Evolutionary conservation across 495 filamentous ascomycete species (phyloP).

Genomic region (Daldinia decipiens): DNA sequence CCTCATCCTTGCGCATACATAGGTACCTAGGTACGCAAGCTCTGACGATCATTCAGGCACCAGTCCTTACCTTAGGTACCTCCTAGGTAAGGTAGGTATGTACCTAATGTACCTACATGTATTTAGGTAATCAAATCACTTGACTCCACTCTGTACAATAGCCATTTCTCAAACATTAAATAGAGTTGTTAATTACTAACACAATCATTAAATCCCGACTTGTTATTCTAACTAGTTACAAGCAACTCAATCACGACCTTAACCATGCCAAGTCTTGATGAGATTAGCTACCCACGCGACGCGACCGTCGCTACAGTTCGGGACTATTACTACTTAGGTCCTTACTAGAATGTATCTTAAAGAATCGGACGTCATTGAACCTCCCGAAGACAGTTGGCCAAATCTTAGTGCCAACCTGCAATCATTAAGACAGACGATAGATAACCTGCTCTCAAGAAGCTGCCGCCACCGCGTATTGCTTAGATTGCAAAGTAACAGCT

Average conservation of each 20-base stretch:
- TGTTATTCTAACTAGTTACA: background rate
- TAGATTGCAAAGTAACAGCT: too few relatives aligned
- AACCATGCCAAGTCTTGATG: background rate
- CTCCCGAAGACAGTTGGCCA: background rate
- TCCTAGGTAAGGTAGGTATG: too few relatives aligned
- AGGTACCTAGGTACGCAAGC: too few relatives aligned
- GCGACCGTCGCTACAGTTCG: background rate
- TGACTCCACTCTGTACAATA: too few relatives aligned
- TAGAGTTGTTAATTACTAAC: too few relatives aligned
- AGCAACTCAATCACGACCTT: background rate
- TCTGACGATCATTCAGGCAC: background rate
- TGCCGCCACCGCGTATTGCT: too few relatives aligned
- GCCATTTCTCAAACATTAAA: too few relatives aligned
- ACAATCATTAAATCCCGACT: background rate
- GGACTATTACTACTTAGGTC: too few relatives aligned
- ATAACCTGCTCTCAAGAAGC: too few relatives aligned
- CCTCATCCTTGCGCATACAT: background rate
- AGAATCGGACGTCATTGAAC: background rate
- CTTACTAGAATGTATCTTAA: background rate
- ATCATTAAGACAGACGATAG: background rate
- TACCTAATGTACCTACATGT: background rate
- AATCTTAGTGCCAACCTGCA: slow-evolving; percentile 33
- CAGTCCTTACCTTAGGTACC: too few relatives aligned
- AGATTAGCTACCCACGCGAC: background rate
- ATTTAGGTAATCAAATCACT: background rate